Percentiles rank a stretch among this genome's conserved stretches.
phyloP scores from a whole-genome alignment of 2,329 filamentous ascomycete genomes.

The Cordyceps farinosa region DNA sequence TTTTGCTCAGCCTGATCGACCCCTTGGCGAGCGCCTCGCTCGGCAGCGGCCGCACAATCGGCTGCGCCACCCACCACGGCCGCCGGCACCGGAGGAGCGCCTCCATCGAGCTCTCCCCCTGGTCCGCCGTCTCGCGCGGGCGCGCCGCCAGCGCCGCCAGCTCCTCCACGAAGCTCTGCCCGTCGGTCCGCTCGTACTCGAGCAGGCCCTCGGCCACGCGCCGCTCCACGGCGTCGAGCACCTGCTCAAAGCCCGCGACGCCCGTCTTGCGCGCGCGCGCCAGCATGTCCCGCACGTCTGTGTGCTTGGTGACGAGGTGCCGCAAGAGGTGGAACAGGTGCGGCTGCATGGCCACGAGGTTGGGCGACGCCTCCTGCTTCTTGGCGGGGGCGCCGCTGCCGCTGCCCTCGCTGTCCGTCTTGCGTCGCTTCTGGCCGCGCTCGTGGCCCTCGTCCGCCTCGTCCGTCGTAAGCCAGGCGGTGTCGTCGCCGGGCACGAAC shows the following conservation, averaged over 20 bases:
- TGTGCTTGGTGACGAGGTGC: constrained; percentile 74
- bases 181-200: constrained; percentile 57
- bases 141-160: constrained; percentile 25
- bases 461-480: constrained; percentile 41
- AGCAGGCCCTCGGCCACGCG: constrained; percentile 69
- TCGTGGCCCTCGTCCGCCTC: constrained; percentile 39
- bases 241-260: constrained; percentile 70
- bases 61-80: constrained; percentile 88
- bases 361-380: constrained; percentile 47
- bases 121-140: constrained; percentile 37
- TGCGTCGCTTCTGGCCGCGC: constrained; percentile 52
- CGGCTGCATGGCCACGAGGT: constrained; percentile 77
- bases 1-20: constrained; percentile 70
- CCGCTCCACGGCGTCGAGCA: constrained; percentile 70
- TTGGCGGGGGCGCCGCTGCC: not conserved
- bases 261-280: constrained; percentile 66
- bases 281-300: constrained; percentile 80
- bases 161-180: constrained; percentile 46
- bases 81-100: constrained; percentile 70
- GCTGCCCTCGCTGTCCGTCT: constrained; percentile 34
- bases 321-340: constrained; percentile 91
- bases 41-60: constrained; percentile 80
- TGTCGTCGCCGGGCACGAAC: constrained; percentile 62
- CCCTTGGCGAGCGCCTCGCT: constrained; percentile 84
- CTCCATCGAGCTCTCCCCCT: constrained; percentile 55